phyloP scores from a whole-genome alignment of 2,329 filamentous ascomycete genomes.

The Exophiala lecanii-corni region DNA sequence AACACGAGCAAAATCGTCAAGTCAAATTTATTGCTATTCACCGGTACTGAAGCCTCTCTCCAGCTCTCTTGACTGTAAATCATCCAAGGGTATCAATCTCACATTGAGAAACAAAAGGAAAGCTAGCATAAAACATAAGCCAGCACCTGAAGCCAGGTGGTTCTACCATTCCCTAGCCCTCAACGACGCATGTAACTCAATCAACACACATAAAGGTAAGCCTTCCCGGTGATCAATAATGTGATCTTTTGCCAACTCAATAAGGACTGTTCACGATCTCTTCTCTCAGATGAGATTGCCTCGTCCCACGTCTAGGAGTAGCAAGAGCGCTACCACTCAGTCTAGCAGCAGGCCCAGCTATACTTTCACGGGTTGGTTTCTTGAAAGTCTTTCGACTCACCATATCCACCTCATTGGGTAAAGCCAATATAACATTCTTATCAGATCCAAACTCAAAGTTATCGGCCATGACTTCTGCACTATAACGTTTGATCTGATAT shows the following conservation, averaged over 20 bases:
- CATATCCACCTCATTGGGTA: constrained; percentile 98
- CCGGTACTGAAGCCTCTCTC: too few relatives aligned
- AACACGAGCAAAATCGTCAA: too few relatives aligned
- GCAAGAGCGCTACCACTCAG: constrained; percentile 39
- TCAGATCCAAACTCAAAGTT: constrained; percentile 97
- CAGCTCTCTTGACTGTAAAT: too few relatives aligned
- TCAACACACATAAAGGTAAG: too few relatives aligned
- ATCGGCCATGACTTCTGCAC: constrained; percentile 92
- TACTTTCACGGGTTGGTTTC: constrained; percentile 88
- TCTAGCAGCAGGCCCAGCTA: constrained; percentile 57
- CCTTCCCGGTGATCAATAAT: too few relatives aligned
- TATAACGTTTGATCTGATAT: constrained; percentile 95
- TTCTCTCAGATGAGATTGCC: constrained; percentile 58
- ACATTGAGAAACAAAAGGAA: too few relatives aligned
- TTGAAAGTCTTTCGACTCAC: constrained; percentile 80
- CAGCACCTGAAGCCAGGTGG: too few relatives aligned
- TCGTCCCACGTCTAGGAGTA: constrained; percentile 37
- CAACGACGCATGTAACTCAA: too few relatives aligned
- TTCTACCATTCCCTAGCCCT: too few relatives aligned
- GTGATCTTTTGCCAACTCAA: constrained; percentile 31
- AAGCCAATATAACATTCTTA: constrained; percentile 94
- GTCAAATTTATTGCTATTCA: too few relatives aligned
- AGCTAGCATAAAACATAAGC: too few relatives aligned
- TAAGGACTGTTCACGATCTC: constrained; percentile 77
- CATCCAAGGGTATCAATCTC: too few relatives aligned